Evolutionary conservation across 148 eudicot species (phyloP).

Genomic region (Diospyros kaki): DNA sequence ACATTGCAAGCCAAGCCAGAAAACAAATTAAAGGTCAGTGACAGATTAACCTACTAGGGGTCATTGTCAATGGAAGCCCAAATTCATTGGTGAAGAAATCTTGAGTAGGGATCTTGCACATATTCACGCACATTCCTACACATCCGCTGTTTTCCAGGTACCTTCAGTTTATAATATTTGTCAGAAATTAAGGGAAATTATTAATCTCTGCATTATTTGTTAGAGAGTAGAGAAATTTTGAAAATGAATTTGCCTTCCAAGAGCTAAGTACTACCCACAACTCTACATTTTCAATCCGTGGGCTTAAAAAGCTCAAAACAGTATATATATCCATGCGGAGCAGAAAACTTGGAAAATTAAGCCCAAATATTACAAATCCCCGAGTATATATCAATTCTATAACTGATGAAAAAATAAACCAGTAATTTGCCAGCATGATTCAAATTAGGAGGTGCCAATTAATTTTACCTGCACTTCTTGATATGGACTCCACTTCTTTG

Average conservation of each 20-base stretch:
- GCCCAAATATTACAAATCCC: not conserved
- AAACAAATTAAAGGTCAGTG: not conserved
- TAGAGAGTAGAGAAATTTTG: no score
- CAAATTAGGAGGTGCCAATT: not conserved
- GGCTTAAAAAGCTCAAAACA: no score
- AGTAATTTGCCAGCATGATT: not conserved
- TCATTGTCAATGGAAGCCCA: constrained; percentile 95
- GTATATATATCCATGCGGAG: no score
- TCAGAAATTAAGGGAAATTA: not conserved
- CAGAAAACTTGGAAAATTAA: no score
- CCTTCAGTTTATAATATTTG: constrained; percentile 26
- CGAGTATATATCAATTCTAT: not conserved
- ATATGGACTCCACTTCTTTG: constrained; percentile 87
- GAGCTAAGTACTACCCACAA: not conserved
- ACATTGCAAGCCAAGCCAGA: not conserved
- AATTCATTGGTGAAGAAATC: constrained; percentile 96
- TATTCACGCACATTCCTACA: constrained; percentile 92
- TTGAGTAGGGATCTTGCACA: constrained; percentile 98
- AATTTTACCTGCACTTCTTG: constrained; percentile 79
- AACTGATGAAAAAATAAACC: not conserved
- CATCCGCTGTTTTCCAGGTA: constrained; percentile 97
- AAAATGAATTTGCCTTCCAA: no score
- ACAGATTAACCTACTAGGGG: constrained; percentile 57
- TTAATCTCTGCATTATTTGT: not conserved
- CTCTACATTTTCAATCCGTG: not conserved